These are phyloP conservation scores for Chrysanthemum makinoi DNA, from an alignment of 129 eudicot genomes.

Conservation along the genomic window DNA sequence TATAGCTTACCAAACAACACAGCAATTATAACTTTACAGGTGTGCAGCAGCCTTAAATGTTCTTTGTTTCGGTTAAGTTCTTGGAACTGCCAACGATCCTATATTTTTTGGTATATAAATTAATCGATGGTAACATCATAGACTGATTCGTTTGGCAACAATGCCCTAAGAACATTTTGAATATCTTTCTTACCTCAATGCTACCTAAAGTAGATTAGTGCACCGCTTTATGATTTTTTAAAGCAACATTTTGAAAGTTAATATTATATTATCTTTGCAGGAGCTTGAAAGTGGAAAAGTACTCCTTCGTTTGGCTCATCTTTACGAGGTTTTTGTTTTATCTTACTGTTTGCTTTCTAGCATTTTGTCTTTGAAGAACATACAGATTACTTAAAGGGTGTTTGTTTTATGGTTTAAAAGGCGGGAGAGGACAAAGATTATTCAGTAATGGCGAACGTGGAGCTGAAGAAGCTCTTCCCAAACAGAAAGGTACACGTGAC, in stretches of 20 bases:
- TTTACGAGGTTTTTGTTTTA: slow-evolving; percentile 60
- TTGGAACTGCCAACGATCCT: too few relatives aligned
- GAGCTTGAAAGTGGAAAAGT: slow-evolving; percentile 79
- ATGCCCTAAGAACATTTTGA: too few relatives aligned
- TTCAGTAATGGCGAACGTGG: slow-evolving; percentile 69
- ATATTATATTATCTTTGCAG: slow-evolving; percentile 43
- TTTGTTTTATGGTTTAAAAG: slow-evolving; percentile 39
- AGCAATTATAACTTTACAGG: slow-evolving; percentile 89
- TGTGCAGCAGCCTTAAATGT: slow-evolving; percentile 12
- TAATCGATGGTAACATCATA: too few relatives aligned
- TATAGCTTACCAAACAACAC: slow-evolving; percentile 79
- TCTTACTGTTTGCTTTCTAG: slow-evolving; percentile 2
- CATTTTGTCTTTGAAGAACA: neutral
- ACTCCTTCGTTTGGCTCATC: slow-evolving; percentile 92
- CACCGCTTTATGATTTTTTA: too few relatives aligned
- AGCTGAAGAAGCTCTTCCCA: slow-evolving; percentile 80
- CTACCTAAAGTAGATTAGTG: too few relatives aligned
- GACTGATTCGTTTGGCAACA: too few relatives aligned
- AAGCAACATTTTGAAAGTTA: too few relatives aligned
- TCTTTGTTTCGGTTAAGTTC: too few relatives aligned
- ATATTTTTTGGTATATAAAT: too few relatives aligned
- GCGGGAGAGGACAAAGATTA: slow-evolving; percentile 83
- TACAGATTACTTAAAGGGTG: slow-evolving; percentile 1
- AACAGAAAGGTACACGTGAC: slow-evolving; percentile 51
- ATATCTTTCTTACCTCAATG: too few relatives aligned